Conservation (phyloP, 345 rosid species). For the Eucalyptus marginata region DNA sequence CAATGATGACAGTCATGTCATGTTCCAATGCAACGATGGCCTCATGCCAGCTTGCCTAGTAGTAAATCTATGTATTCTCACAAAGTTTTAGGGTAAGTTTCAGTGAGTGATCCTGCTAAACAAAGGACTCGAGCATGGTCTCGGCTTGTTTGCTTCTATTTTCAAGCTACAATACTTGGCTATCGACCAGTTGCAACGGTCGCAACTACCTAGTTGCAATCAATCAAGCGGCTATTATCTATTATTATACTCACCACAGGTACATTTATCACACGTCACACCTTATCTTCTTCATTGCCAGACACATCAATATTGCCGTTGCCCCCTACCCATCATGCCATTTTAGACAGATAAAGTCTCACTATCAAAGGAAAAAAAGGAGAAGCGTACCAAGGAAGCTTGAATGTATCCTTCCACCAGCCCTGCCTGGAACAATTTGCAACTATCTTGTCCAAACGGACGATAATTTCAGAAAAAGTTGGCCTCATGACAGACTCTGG, state of each 20-base stretch:
- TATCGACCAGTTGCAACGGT: neutral
- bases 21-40: neutral
- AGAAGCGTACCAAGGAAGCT: constrained; percentile 79
- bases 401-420: constrained; percentile 95
- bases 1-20: neutral
- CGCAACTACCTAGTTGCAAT: neutral
- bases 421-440: constrained; percentile 71
- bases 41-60: neutral
- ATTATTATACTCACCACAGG: neutral
- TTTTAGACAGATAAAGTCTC: neutral
- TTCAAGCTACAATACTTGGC: neutral
- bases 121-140: neutral
- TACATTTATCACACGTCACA: neutral
- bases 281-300: neutral
- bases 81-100: neutral
- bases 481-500: constrained; percentile 52
- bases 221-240: neutral
- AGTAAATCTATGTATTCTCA: neutral
- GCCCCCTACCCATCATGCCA: neutral
- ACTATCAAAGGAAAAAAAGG: neutral
- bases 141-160: neutral
- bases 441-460: constrained; percentile 62
- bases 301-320: neutral
- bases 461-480: constrained; percentile 67
- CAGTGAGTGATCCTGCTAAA: neutral